Evolutionary conservation across 1,284 basidiomycete species (phyloP), one percentile per base, ranked within the genome.

Genomic region (Leucoagaricus sp.): DNA sequence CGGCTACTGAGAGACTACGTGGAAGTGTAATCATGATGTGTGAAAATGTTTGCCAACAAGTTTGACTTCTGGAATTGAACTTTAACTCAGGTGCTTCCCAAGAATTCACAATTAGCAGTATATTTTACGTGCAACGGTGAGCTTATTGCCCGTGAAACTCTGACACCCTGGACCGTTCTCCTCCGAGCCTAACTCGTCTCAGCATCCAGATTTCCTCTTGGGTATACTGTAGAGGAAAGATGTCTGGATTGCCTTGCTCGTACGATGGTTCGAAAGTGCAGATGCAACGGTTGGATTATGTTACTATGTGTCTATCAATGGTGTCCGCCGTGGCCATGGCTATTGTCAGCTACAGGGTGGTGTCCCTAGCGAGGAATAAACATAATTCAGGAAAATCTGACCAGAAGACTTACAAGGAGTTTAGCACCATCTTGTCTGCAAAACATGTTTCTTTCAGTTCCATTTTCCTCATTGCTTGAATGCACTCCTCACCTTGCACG

Each of bases 401-500:
- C 25, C 4, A 15, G 46, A 41, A 49, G 17, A 29, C 75, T 60
- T 69, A 90, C 88, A 70, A 91, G 60, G 41, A 91, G 71, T 63
- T 91, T 91, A n/a, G 81, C 77, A 47, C 88, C 88, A 61, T 91
- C 88, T 74, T 91, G 78, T 60, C 88, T 91, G 67, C 26, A 49
- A 33, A 29, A 29, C 33, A 44, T 36, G 41, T 44, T 15, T 4
- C 36, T 28, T 10, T 49, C 15, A 49, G 36, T 2, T 28, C 33
- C 12, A 29, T 25, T 17, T 4, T n/a, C 12, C 15, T 4, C 23
- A 10, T 36, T 29, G 50, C 34, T 60, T 17, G 49, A 47, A 44
- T 26, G 44, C n/a, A 38, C 45, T n/a, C 81, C 90, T 71, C 67
- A 95, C 93, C 93, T 81, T 62, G 91, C 88, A 59, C 93, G 86